Evolutionary conservation across 2,329 filamentous ascomycete species (phyloP).

Genomic region (Xylaria sp.): DNA sequence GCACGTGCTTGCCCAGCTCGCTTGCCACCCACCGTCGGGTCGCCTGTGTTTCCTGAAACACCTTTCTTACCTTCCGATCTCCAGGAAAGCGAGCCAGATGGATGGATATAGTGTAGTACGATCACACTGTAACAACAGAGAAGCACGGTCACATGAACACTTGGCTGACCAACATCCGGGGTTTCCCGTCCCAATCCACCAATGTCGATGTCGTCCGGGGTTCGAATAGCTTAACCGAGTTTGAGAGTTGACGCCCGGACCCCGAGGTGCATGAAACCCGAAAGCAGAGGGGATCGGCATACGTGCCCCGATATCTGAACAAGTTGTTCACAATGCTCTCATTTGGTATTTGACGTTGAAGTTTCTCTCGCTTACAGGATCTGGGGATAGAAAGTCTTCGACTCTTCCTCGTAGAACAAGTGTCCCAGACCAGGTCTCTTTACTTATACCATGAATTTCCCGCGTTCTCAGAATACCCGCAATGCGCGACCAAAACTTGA

Average conservation of each 20-base stretch:
- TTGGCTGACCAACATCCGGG: not conserved
- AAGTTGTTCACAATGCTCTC: too few species aligned
- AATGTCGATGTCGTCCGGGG: not conserved
- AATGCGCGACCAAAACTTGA: too few species aligned
- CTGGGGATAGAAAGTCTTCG: too few species aligned
- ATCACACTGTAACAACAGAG: not conserved
- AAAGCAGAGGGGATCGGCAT: not conserved
- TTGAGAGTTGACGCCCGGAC: not conserved
- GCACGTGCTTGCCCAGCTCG: not conserved
- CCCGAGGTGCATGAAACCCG: not conserved
- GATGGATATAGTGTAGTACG: not conserved
- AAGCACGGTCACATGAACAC: not conserved
- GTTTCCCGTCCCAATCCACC: not conserved
- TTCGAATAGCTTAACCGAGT: not conserved
- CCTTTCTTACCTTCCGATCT: not conserved
- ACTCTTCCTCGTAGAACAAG: too few species aligned
- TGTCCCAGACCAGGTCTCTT: too few species aligned
- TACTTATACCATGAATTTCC: too few species aligned
- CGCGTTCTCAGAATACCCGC: too few species aligned
- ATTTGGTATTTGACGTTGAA: too few species aligned
- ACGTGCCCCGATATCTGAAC: too few species aligned
- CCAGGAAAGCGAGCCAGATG: constrained; percentile 2
- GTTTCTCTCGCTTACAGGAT: too few species aligned
- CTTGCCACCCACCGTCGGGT: not conserved
- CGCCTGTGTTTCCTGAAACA: constrained; percentile 8